Conservation (phyloP, 768 basidiomycete species). For the Hygrocybe coccinea region DNA sequence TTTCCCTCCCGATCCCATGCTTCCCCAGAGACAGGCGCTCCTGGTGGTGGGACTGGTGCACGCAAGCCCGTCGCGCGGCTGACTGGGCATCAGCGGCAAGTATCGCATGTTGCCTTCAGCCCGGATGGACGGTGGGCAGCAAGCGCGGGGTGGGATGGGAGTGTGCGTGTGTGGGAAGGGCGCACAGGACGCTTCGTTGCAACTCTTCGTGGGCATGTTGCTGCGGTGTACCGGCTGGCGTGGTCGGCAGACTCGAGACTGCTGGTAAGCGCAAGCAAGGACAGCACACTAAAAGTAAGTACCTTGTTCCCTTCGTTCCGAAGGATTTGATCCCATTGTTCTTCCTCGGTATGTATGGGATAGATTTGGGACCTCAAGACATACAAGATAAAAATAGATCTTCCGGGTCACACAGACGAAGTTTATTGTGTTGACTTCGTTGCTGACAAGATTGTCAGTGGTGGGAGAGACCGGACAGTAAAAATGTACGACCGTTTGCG, state of each 20-base stretch:
- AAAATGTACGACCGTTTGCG: conserved; percentile 71
- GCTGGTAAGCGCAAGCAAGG: conserved; percentile 92
- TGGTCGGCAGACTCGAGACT: conserved; percentile 94
- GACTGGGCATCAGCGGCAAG: conserved; percentile 92
- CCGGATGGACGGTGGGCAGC: conserved; percentile 92
- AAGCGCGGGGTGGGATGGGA: conserved; percentile 85
- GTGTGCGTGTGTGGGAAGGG: conserved; percentile 90
- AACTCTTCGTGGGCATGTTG: conserved; percentile 87
- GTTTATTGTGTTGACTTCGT: conserved; percentile 99
- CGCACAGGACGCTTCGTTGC: conserved; percentile 82
- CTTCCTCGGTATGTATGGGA: too few relatives aligned
- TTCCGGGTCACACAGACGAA: conserved; percentile 95
- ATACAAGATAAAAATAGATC: conserved; percentile 89
- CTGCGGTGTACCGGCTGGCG: conserved; percentile 87
- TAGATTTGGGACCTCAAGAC: conserved; percentile 97
- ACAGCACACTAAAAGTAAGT: conserved; percentile 88
- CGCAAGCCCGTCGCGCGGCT: conserved; percentile 57
- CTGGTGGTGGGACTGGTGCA: conserved; percentile 16
- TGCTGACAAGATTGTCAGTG: conserved; percentile 97
- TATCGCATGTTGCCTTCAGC: conserved; percentile 90
- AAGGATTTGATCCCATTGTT: too few relatives aligned
- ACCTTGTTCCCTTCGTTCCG: neutral
- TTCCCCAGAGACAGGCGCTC: conserved; percentile 20
- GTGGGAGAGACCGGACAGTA: conserved; percentile 85
- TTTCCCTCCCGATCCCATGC: conserved; percentile 43